Conservation (phyloP, 805 yeast genomes). For the Limtongozyma cylindracea region DNA sequence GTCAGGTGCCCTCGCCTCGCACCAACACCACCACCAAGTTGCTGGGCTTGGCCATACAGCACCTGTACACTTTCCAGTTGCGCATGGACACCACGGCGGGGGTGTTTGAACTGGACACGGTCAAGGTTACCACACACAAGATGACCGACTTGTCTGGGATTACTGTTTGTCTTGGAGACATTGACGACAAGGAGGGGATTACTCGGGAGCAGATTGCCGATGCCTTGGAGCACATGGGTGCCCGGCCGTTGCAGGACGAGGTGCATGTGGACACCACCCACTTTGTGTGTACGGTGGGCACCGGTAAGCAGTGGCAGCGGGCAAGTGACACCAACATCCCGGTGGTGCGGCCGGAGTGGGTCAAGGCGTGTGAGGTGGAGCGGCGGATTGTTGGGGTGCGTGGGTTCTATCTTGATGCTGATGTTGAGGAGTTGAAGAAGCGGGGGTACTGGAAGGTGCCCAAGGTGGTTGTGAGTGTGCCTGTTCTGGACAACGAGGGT, state of each 20-base stretch:
- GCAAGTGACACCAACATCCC: conserved; percentile 81
- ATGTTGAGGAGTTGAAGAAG: too few relatives aligned
- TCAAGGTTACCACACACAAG: conserved; percentile 66
- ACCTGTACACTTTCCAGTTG: conserved; percentile 55
- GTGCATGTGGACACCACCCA: conserved; percentile 88
- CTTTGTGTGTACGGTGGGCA: conserved; percentile 45
- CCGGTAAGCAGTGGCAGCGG: conserved; percentile 41
- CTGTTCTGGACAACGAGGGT: too few relatives aligned
- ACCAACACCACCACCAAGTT: conserved; percentile 62
- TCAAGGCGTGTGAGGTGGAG: conserved; percentile 78
- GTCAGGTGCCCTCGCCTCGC: conserved; percentile 65
- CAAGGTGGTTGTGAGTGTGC: background rate
- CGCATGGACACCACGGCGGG: conserved; percentile 81
- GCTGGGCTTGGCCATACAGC: conserved; percentile 78
- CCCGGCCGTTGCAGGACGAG: conserved; percentile 43
- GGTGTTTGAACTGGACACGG: conserved; percentile 35
- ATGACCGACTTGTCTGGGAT: conserved; percentile 93
- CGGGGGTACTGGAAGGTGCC: conserved; percentile 12
- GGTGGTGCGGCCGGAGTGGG: conserved; percentile 89
- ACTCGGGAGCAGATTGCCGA: conserved; percentile 26
- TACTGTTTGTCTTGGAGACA: conserved; percentile 70
- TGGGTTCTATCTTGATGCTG: conserved; percentile 53
- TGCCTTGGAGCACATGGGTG: conserved; percentile 50
- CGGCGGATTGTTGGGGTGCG: conserved; percentile 83
- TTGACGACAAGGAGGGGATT: conserved; percentile 26